phyloP scores from a whole-genome alignment of 305 asterid genomes.

The Fraxinus sp. region DNA sequence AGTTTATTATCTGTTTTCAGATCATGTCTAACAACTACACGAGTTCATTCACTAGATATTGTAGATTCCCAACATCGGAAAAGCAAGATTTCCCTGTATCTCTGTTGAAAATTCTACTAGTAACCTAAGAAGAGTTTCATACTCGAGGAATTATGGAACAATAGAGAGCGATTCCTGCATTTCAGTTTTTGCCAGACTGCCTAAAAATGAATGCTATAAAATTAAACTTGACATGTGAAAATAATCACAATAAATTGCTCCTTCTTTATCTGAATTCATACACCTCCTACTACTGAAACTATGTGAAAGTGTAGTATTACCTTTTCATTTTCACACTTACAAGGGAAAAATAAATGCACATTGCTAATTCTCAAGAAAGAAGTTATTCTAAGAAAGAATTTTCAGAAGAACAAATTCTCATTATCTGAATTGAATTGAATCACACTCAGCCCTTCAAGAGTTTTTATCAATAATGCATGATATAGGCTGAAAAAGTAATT shows the following conservation, averaged over 20 bases:
- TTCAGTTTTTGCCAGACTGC: not conserved
- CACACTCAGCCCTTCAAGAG: not conserved
- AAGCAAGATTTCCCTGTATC: not conserved
- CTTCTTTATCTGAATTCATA: not conserved
- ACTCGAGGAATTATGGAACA: not conserved
- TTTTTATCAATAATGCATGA: not conserved
- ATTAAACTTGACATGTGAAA: not conserved
- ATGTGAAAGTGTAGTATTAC: not conserved
- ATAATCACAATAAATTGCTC: not conserved
- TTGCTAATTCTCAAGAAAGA: not conserved
- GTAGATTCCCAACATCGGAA: not conserved
- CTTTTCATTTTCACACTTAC: not conserved
- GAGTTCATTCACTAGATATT: not conserved
- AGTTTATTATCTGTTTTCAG: not conserved
- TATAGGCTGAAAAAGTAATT: not conserved
- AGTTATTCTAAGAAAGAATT: not conserved
- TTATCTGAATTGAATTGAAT: slow-evolving; percentile 2
- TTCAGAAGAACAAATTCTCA: not conserved
- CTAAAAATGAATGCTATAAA: not conserved
- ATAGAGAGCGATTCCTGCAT: not conserved
- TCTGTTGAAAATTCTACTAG: not conserved
- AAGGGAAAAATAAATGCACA: not conserved
- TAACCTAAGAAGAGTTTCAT: not conserved
- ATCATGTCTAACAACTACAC: not conserved
- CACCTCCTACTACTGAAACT: not conserved